Evolutionary conservation across 2,329 filamentous ascomycete species (phyloP).

Genomic region (Mollisiaceae sp.): DNA sequence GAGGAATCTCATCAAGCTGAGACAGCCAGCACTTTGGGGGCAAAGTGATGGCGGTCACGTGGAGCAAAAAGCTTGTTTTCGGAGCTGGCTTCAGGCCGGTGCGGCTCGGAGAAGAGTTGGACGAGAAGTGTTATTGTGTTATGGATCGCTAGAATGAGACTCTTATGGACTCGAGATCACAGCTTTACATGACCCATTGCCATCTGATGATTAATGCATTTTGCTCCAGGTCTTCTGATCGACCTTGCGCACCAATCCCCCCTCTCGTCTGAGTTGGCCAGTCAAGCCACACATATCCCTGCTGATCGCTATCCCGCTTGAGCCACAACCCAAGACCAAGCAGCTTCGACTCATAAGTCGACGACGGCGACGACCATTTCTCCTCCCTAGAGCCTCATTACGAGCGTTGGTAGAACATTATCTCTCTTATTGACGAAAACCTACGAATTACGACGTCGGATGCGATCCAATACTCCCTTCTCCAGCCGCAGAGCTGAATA

Average conservation of each 20-base stretch:
- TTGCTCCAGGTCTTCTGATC: background rate
- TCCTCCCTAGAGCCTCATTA: background rate
- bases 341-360: background rate
- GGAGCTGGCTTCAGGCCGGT: background rate
- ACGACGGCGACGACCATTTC: background rate
- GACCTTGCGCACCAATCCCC: background rate
- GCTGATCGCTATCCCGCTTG: constrained; percentile 7
- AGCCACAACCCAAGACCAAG: constrained; percentile 11
- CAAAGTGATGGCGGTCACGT: background rate
- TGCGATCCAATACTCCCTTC: constrained; percentile 28
- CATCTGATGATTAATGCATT: background rate
- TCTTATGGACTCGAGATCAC: background rate
- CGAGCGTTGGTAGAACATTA: background rate
- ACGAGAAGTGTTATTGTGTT: background rate
- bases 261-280: background rate
- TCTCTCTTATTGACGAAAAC: constrained; percentile 1
- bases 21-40: background rate
- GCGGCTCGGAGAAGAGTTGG: background rate
- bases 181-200: background rate
- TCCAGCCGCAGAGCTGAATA: constrained; percentile 40
- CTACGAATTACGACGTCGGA: constrained; percentile 25
- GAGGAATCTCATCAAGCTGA: background rate
- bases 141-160: background rate
- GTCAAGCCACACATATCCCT: constrained; percentile 12
- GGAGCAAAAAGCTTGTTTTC: background rate